phyloP scores from a whole-genome alignment of 1,139 yeast species.

The Lodderomyces beijingensis region DNA sequence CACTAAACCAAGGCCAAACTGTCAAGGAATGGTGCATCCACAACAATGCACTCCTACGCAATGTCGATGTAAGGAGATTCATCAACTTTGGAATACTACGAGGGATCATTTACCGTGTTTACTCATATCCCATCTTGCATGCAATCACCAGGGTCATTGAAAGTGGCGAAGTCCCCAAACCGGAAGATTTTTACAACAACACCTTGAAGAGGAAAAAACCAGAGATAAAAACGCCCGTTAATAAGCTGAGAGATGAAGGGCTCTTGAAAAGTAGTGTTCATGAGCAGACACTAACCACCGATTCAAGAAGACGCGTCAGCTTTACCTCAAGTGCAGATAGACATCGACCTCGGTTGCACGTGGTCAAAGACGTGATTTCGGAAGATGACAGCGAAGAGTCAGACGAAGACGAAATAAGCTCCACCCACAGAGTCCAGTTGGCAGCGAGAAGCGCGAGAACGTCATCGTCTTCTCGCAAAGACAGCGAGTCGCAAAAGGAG shows the following conservation, averaged over 20 bases:
- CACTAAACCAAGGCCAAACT: constrained; percentile 74
- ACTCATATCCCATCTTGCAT: constrained; percentile 64
- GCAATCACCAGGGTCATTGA: constrained; percentile 34
- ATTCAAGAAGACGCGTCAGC: constrained; percentile 27
- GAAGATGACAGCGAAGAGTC: constrained; percentile 20
- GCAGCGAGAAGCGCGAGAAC: constrained; percentile 5
- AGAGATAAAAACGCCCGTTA: constrained; percentile 2
- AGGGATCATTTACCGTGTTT: constrained; percentile 76
- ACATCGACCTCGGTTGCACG: constrained; percentile 5
- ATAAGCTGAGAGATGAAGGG: constrained; percentile 11
- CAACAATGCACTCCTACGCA: constrained; percentile 52
- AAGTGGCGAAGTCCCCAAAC: constrained; percentile 24
- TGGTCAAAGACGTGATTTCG: constrained; percentile 10
- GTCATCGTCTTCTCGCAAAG: constrained; percentile 9
- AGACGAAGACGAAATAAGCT: constrained; percentile 7
- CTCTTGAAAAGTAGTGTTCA: constrained; percentile 24
- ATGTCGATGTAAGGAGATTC: constrained; percentile 79
- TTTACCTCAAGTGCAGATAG: constrained; percentile 19
- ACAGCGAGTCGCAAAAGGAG: constrained; percentile 8
- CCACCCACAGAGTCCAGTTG: constrained; percentile 2
- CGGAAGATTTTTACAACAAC: constrained; percentile 26
- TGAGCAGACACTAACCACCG: constrained; percentile 25
- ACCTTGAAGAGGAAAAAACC: constrained; percentile 14
- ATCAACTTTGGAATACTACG: constrained; percentile 82
- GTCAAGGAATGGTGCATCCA: constrained; percentile 76